phyloP scores from a whole-genome alignment of 768 basidiomycete species.

The Mycena polygramma region DNA sequence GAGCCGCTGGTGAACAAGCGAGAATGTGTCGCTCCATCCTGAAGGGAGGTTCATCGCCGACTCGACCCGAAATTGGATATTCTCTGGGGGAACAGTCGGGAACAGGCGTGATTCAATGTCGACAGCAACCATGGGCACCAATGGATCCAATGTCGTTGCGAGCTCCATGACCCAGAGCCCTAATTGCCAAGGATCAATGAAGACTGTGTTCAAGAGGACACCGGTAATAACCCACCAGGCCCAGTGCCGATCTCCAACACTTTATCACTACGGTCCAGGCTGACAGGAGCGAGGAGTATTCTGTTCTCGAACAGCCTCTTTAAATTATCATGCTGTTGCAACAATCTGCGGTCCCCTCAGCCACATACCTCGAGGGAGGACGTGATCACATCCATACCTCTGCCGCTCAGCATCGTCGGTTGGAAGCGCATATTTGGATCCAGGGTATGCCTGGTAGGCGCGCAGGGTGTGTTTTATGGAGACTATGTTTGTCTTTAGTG shows the following conservation, averaged over 20 bases:
- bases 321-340: constrained; percentile 32
- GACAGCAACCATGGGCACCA: constrained; percentile 29
- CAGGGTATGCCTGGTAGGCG: constrained; percentile 31
- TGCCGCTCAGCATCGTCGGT: constrained; percentile 30
- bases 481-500: background rate
- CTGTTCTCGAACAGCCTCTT: constrained; percentile 23
- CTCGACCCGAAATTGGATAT: constrained; percentile 19
- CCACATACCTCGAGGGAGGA: background rate
- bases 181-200: background rate
- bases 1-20: constrained; percentile 33
- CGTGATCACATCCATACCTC: constrained; percentile 8
- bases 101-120: constrained; percentile 33
- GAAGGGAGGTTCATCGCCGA: constrained; percentile 27
- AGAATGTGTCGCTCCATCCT: constrained; percentile 33
- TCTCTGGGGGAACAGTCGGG: constrained; percentile 17
- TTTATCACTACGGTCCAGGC: constrained; percentile 10
- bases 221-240: constrained; percentile 1
- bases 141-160: constrained; percentile 21
- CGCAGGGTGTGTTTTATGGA: constrained; percentile 19
- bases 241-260: constrained; percentile 34
- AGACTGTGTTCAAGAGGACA: background rate
- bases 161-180: constrained; percentile 32
- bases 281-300: constrained; percentile 23
- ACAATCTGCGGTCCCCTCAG: constrained; percentile 18
- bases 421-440: constrained; percentile 34